These are phyloP conservation scores for Boletus mariae DNA, from an alignment of 1,284 basidiomycete genomes.

Conservation along the genomic window DNA sequence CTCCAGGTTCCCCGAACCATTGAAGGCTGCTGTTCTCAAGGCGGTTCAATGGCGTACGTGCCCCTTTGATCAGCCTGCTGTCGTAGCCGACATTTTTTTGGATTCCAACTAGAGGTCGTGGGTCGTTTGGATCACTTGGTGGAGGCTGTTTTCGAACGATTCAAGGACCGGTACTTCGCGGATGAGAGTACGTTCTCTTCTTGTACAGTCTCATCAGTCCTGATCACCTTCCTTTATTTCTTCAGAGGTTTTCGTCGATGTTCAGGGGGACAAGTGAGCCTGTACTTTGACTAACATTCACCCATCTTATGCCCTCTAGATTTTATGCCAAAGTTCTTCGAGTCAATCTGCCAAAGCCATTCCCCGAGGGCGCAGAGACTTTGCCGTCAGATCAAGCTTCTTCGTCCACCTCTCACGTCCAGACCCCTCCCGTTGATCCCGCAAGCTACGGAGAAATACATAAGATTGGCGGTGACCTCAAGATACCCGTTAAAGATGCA, in stretches of 20 bases:
- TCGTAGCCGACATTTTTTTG: conserved; percentile 15
- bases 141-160: conserved; percentile 91
- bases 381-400: conserved; percentile 32
- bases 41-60: conserved; percentile 94
- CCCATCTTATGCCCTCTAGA: conserved; percentile 40
- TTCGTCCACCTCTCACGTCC: conserved; percentile 28
- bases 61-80: conserved; percentile 22
- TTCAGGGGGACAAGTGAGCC: conserved; percentile 75
- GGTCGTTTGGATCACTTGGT: conserved; percentile 93
- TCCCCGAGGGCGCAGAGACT: conserved; percentile 43
- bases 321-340: conserved; percentile 75
- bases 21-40: conserved; percentile 88
- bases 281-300: conserved; percentile 21
- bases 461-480: conserved; percentile 77
- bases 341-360: conserved; percentile 67
- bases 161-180: conserved; percentile 91
- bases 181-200: conserved; percentile 71
- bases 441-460: conserved; percentile 52
- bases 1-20: conserved; percentile 84
- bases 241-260: conserved; percentile 78
- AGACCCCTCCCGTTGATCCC: conserved; percentile 31
- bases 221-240: conserved; percentile 22
- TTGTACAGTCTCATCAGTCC: conserved; percentile 8
- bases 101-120: conserved; percentile 73
- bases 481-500: conserved; percentile 69